Evolutionary conservation across 768 basidiomycete species (phyloP), one percentile per base, ranked within the genome.

Genomic region (Royoungia palumana): DNA sequence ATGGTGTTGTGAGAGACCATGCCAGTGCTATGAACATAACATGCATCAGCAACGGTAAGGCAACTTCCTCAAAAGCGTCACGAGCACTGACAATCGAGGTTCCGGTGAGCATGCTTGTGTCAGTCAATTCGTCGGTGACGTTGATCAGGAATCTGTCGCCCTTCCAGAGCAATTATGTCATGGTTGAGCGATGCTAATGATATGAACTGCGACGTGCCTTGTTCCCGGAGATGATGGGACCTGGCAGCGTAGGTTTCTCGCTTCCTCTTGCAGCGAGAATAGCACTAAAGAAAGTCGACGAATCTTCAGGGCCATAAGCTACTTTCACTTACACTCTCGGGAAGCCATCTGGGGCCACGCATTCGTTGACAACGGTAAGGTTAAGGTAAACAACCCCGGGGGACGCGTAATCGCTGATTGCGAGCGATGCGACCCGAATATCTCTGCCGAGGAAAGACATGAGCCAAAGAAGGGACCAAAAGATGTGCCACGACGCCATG

Each of bases 181-280:
- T 4, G 17, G 17, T 6, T 9, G 28, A 14, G 32, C 20, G 8
- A 11, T 20, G 19, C n/a, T 35, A 39, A 20, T 3, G 36, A 22
- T 16, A 38, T 13, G 17, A 12, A 24, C 32, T 14, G 16, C 16
- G 20, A 21, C 43, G 17, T 43, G 63, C 70, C 54, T 73, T 75
- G 49, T 65, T 61, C 21, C 69, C 73, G 17, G 67, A 62, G 41
- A 77, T 71, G 13, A 72, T 57, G 0, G 71, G 68, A 1, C 72
- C 75, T 12, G 74, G 74, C 44, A 72, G 73, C 4, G 59, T 41
- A 8, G 69, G 47, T 21, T 41, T 41, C 4, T 46, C 53, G 6
- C 41, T 41, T 5, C 24, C 40, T 25, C 27, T 72, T 37, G 70
- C 74, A 12, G 68, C 69, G 27, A 74, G 58, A 10, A 72, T 67